Evolutionary conservation across 2,329 filamentous ascomycete genomes (phyloP).

Genomic region (Dactylellina cionopaga): DNA sequence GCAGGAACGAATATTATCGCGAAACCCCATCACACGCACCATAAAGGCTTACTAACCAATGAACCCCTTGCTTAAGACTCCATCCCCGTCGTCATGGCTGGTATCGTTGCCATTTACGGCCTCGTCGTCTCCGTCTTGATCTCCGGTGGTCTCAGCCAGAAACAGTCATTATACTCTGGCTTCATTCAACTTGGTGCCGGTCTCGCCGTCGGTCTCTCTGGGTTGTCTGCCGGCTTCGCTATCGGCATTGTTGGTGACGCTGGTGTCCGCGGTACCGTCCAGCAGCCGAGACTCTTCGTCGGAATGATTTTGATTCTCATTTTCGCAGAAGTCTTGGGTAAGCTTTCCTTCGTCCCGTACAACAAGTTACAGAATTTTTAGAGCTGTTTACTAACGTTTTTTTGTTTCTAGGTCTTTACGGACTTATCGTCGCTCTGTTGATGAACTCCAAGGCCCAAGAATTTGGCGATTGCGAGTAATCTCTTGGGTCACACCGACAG

Average conservation of each 20-base stretch:
- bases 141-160: conserved; percentile 79
- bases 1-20: conserved; percentile 2
- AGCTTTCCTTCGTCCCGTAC: conserved; percentile 59
- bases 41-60: conserved; percentile 40
- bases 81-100: conserved; percentile 99
- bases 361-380: background rate
- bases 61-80: conserved; percentile 73
- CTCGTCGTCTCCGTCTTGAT: conserved; percentile 88
- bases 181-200: conserved; percentile 88
- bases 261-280: conserved; percentile 85
- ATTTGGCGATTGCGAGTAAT: conserved; percentile 7
- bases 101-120: conserved; percentile 99
- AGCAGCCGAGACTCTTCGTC: conserved; percentile 87
- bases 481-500: background rate
- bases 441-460: conserved; percentile 91
- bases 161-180: conserved; percentile 78
- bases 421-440: conserved; percentile 95
- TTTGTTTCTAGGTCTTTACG: conserved; percentile 81
- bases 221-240: conserved; percentile 83
- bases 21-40: no score
- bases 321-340: conserved; percentile 98
- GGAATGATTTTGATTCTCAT: conserved; percentile 99
- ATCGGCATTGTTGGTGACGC: conserved; percentile 90
- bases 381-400: background rate
- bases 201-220: conserved; percentile 81